Percentiles rank a stretch among this genome's conserved stretches.
phyloP scores from a whole-genome alignment of 2,329 filamentous ascomycete species.

The Verruconis gallopava region DNA sequence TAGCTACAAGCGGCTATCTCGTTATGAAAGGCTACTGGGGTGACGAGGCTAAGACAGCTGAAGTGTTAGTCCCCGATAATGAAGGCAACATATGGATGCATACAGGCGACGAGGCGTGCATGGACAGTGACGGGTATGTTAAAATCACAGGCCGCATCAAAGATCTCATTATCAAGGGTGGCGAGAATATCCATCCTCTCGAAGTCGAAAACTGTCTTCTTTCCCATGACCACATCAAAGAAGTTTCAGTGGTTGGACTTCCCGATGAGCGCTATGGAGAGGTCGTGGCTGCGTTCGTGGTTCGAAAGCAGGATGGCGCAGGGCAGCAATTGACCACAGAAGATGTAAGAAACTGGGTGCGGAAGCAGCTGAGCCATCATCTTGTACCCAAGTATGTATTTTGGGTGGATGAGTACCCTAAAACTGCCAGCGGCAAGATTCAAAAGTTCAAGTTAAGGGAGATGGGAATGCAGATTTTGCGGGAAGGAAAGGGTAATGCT shows the following conservation, averaged over 20 bases:
- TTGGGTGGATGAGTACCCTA: conserved; percentile 73
- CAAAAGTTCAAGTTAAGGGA: conserved; percentile 83
- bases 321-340: conserved; percentile 37
- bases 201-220: conserved; percentile 86
- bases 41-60: conserved; percentile 55
- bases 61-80: conserved; percentile 49
- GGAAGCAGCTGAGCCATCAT: conserved; percentile 57
- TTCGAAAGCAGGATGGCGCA: conserved; percentile 25
- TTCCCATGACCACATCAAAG: conserved; percentile 53
- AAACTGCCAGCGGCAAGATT: conserved; percentile 93
- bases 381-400: conserved; percentile 82
- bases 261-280: conserved; percentile 77
- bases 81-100: conserved; percentile 65
- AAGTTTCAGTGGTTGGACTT: conserved; percentile 74
- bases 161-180: conserved; percentile 86
- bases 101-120: conserved; percentile 80
- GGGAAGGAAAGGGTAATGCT: conserved; percentile 24
- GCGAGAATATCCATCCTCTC: conserved; percentile 90
- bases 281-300: conserved; percentile 71
- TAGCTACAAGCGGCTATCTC: conserved; percentile 72
- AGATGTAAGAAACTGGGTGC: conserved; percentile 60
- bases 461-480: conserved; percentile 40
- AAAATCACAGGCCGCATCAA: conserved; percentile 86
- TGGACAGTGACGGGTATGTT: conserved; percentile 74
- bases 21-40: conserved; percentile 86